These are phyloP conservation scores for Backusella mclennaniae DNA, from an alignment of 192 early-diverging fungal genomes.

Conservation along the genomic window DNA sequence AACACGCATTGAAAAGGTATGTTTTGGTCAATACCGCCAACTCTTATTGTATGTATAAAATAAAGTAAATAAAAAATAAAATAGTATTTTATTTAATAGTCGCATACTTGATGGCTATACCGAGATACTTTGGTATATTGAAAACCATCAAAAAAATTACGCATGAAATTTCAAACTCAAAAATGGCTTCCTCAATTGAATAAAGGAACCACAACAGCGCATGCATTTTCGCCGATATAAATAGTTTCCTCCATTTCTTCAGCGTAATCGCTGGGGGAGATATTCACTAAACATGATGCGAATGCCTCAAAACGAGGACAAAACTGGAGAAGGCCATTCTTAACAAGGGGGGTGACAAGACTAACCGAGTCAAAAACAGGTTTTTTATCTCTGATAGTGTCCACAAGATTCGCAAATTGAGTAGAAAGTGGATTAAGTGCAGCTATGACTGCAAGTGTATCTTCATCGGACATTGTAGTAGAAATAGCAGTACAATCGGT, in stretches of 20 bases:
- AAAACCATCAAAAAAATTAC: neutral
- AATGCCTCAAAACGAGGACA: neutral
- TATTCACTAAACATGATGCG: neutral
- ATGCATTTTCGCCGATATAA: neutral
- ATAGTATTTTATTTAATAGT: no score
- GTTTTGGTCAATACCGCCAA: no score
- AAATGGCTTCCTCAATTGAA: neutral
- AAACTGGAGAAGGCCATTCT: neutral
- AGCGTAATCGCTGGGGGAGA: neutral
- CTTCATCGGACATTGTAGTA: neutral
- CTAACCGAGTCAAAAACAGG: neutral
- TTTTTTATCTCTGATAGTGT: neutral
- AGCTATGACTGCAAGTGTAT: neutral
- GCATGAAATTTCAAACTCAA: neutral
- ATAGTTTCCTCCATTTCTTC: neutral
- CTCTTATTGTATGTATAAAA: no score
- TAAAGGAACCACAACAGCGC: neutral
- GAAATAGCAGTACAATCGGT: neutral
- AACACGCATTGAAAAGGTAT: no score
- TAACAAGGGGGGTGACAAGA: neutral
- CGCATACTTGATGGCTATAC: no score
- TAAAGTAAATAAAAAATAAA: no score
- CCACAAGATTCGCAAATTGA: neutral
- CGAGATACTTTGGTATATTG: no score
- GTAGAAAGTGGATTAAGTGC: neutral